Conservation (phyloP, 768 basidiomycete species). For the Amanita rubescens region DNA sequence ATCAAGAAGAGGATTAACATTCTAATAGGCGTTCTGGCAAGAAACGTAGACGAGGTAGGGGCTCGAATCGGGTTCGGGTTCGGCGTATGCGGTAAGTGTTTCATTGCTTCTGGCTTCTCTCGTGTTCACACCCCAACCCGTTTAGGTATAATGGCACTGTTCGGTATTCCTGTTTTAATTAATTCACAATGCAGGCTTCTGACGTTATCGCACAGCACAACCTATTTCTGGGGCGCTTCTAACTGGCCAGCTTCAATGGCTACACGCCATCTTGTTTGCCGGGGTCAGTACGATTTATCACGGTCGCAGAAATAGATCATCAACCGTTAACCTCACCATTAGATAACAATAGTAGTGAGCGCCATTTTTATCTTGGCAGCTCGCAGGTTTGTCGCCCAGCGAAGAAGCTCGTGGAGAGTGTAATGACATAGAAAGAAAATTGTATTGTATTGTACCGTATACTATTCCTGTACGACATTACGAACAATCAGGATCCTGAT, state of each 20-base stretch:
- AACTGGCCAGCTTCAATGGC: slow-evolving; percentile 36
- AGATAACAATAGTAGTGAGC: background rate
- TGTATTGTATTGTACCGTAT: background rate
- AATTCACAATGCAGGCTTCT: background rate
- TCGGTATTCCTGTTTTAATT: slow-evolving; percentile 22
- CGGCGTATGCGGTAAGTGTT: slow-evolving; percentile 29
- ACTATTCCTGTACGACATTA: background rate
- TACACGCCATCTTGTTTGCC: slow-evolving; percentile 14
- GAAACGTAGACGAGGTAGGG: slow-evolving; percentile 38
- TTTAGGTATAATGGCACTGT: slow-evolving; percentile 21
- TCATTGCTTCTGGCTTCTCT: background rate
- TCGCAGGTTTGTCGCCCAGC: background rate
- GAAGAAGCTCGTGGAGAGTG: background rate
- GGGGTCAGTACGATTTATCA: background rate
- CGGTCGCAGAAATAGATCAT: background rate
- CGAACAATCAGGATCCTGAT: too few relatives aligned
- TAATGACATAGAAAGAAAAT: background rate
- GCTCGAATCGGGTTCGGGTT: slow-evolving; percentile 41
- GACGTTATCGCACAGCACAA: slow-evolving; percentile 21
- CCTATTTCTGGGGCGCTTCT: slow-evolving; percentile 48
- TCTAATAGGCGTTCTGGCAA: slow-evolving; percentile 25
- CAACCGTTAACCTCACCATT: background rate
- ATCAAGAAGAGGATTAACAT: background rate
- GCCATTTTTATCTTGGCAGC: background rate
- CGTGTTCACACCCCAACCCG: background rate